Evolutionary conservation across 2,329 filamentous ascomycete genomes (phyloP), one percentile per base, ranked within the genome.

Genomic region (Aspergillus sp.): DNA sequence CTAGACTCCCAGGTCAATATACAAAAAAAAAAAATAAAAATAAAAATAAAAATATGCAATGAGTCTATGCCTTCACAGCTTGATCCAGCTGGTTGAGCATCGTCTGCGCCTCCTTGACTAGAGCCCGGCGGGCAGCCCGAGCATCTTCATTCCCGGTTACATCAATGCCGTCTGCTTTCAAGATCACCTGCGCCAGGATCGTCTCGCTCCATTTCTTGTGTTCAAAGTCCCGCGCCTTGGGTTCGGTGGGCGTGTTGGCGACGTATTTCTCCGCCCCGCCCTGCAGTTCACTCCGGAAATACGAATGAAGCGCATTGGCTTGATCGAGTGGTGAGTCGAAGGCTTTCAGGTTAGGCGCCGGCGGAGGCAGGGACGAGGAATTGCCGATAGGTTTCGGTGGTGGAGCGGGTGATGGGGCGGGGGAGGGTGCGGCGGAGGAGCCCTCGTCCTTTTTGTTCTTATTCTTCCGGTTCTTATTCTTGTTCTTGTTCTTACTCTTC

Each of bases 161-260:
- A 51, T 93, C 85, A 9, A 96, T 70, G 6, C 86, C 80, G 56
- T 90, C 85, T 5, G 94, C 65, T 76, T 72, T 72, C 44, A 74
- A 45, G 38, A 71, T 55, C 11, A 73, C 58, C 50, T 73, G 68
- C 12, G 60, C 56, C 52, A 73, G 47, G 8, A 72, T 65, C 1
- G 62, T 69, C 56, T 74, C 71, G 42, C 59, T 66, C 36, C 74
- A 50, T 40, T 65, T 69, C 45, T 63, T 67, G 47, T 73, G 62
- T 49, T 74, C 70, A 42, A 66, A 68, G 26, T 66, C 65, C 31
- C 68, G 62, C 30, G 59, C 55, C 49, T 70, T 68, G 5, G 50
- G 35, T 7, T 74, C 69, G 1, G 52, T 45, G 0, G 72, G 72
- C 6, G 70, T 66, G 19, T 65, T 43, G 5, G 60, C 48, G 31